Evolutionary conservation across 306 rosid genomes (phyloP).

Genomic region (Pterocarpus macrocarpus): DNA sequence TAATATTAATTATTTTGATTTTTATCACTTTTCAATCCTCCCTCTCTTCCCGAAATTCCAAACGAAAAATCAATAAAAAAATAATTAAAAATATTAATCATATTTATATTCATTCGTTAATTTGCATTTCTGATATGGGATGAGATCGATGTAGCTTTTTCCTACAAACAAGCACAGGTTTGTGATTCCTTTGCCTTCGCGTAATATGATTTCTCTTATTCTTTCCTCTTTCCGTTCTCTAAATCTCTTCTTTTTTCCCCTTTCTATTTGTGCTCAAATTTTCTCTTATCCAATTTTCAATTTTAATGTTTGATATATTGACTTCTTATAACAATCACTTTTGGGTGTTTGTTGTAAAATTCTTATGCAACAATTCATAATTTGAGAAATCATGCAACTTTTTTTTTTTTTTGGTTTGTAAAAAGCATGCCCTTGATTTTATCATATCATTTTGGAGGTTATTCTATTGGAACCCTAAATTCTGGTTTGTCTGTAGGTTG

Average conservation of each 20-base stretch:
- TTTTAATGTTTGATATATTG: background rate
- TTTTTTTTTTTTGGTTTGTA: background rate
- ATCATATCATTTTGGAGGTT: background rate
- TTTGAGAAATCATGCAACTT: background rate
- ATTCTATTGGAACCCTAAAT: conserved; percentile 39
- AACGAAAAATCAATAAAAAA: background rate
- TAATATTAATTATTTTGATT: background rate
- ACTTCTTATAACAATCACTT: background rate
- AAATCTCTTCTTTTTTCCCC: background rate
- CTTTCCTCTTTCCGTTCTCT: background rate
- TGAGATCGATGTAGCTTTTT: conserved; percentile 42
- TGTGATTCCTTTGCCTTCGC: conserved; percentile 8
- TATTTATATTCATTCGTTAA: conserved; percentile 13
- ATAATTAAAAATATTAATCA: background rate
- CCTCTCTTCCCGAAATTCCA: background rate
- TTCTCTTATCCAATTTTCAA: background rate
- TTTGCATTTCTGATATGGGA: background rate
- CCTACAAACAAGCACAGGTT: conserved; percentile 26
- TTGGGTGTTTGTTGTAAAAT: background rate
- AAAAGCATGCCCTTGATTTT: background rate
- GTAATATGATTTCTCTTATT: background rate
- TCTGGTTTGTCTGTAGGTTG: conserved; percentile 13
- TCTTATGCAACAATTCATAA: background rate
- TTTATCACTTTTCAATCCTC: background rate
- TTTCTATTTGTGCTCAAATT: background rate